Percentiles rank a stretch among this genome's conserved stretches.
Evolutionary conservation across 495 filamentous ascomycete species (phyloP).

Genomic region (Cudoniella acicularis): DNA sequence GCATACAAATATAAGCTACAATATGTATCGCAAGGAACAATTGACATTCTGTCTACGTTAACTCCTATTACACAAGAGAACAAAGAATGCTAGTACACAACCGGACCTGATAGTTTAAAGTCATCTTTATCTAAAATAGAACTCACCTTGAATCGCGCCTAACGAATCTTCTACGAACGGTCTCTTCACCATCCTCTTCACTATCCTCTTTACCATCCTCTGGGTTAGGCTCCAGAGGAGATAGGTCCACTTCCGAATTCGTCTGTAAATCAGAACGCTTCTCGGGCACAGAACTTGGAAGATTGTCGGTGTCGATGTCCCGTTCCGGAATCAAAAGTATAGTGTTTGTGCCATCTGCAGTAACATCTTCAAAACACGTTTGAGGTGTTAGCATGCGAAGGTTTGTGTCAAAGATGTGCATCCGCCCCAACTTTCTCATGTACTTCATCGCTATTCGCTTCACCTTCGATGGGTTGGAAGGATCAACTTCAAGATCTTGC

Average conservation of each 20-base stretch:
- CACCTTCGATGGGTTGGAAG: constrained; percentile 7
- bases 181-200: too few relatives aligned
- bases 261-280: constrained; percentile 14
- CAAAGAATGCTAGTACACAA: constrained; percentile 11
- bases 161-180: constrained; percentile 11
- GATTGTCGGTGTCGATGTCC: constrained; percentile 13
- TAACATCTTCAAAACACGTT: constrained; percentile 19
- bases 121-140: constrained; percentile 14
- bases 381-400: constrained; percentile 9
- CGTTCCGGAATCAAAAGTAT: constrained; percentile 21
- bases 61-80: constrained; percentile 1
- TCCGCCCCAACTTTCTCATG: constrained; percentile 10
- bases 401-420: constrained; percentile 11
- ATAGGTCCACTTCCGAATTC: constrained; percentile 16
- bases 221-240: constrained; percentile 10
- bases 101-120: constrained; percentile 11
- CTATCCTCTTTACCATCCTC: constrained; percentile 13
- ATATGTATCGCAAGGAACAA: too few relatives aligned
- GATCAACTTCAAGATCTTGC: constrained; percentile 9
- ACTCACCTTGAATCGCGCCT: constrained; percentile 19
- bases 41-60: too few relatives aligned
- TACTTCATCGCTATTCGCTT: constrained; percentile 15
- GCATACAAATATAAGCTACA: too few relatives aligned
- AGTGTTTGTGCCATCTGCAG: constrained; percentile 13
- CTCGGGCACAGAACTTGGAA: constrained; percentile 12